Evolutionary conservation across 257 asterid species (phyloP), one percentile per base, ranked within the genome.

Genomic region (Nicotiana undulata): DNA sequence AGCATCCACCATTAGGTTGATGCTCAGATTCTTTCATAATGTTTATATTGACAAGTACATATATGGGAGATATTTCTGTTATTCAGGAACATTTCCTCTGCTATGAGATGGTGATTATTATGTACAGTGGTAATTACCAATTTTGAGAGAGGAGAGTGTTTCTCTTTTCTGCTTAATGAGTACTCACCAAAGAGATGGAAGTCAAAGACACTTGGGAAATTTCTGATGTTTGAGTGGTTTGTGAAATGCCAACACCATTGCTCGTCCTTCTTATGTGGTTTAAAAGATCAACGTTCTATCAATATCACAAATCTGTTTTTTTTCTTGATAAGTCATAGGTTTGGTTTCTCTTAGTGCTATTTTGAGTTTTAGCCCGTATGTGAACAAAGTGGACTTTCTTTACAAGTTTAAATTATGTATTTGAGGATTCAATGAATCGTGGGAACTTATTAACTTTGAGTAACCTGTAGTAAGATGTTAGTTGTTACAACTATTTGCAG

Each of bases 201-300:
- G 77, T 20, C 22, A 0, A 44, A 46, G 40, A 72, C 22, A 12
- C 37, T 72, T 46, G 34, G 32, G 1, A 12, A 72, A 70, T 70
- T 70, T 70, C 77, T 70, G 60, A 22, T 72, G 77, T 44, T 46
- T 24, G 60, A 46, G 77, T 72, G 77, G 20, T 44, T 46, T 72
- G 77, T 24, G 59, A 17, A 20, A 46, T 22, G 60, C 59, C 56
- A 44, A 72, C 24, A 72, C 78, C 24, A 24, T 22, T 72, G 40
- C n/a, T 46, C 2, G 46, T 72, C 37, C 59, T 72, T 72, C 9
- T 22, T 22, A 13, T 24, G 78, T 72, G 22, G 40, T 72, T 46
- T 13, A 46, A 72, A 64, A 46, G 53, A 72, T 24, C 59, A 46
- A 13, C 11, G 4, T 22, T 22, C 37, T 44, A 46, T 72, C 40